Evolutionary conservation across 108 stramenopile species (phyloP).

Genomic region (Nitzschia inconspicua): DNA sequence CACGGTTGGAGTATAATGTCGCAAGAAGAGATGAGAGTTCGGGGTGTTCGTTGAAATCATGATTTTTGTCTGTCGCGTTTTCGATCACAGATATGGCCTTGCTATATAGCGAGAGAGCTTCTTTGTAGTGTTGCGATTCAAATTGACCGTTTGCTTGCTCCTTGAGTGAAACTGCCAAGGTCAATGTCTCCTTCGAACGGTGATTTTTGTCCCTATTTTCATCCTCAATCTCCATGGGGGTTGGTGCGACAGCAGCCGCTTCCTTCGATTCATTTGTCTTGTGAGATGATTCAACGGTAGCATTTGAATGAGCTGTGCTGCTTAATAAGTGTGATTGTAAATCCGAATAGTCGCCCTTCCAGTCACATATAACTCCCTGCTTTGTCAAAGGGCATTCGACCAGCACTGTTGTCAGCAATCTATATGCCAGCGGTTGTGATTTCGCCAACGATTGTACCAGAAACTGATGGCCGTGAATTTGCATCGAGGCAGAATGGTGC

Average conservation of each 20-base stretch:
- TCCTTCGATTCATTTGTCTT: background rate
- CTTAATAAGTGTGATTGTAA: constrained; percentile 44
- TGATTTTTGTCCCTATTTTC: background rate
- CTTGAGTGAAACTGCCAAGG: constrained; percentile 37
- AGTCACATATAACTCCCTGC: constrained; percentile 19
- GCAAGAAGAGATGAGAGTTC: constrained; percentile 7
- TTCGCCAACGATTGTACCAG: constrained; percentile 20
- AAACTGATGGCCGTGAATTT: constrained; percentile 11
- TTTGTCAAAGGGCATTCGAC: constrained; percentile 38
- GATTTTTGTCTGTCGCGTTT: background rate
- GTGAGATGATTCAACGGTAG: background rate
- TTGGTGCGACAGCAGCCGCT: background rate
- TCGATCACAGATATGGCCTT: constrained; percentile 31
- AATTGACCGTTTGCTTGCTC: constrained; percentile 50
- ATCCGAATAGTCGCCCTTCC: constrained; percentile 58
- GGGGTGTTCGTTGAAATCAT: background rate
- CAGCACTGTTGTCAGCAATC: constrained; percentile 18
- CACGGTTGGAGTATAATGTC: constrained; percentile 45
- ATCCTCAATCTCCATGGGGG: background rate
- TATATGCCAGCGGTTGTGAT: constrained; percentile 35
- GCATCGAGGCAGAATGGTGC: constrained; percentile 14
- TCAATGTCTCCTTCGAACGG: background rate
- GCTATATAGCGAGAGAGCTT: constrained; percentile 43
- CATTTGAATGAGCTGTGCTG: constrained; percentile 16
- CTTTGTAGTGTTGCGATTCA: constrained; percentile 19